Evolutionary conservation across 2,329 filamentous ascomycete species (phyloP), one percentile per base, ranked within the genome.

Genomic region (Calonectria pteridis): DNA sequence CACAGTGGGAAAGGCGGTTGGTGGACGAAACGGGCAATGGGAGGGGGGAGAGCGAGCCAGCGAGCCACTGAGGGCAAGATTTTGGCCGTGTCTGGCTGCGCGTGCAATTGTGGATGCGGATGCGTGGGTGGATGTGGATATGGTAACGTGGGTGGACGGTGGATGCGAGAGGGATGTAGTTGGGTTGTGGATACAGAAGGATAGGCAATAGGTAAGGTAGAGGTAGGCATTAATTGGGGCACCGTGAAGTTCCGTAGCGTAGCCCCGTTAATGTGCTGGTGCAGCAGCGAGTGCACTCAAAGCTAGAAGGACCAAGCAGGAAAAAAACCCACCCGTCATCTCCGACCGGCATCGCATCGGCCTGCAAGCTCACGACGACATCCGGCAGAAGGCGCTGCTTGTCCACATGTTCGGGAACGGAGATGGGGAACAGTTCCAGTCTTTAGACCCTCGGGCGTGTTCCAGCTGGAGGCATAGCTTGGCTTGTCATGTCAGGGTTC

Each of bases 261-360:
- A 28, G 59, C 59, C 59, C 59, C 59, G 26, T 63, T 43, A 46
- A 43, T 13, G 59, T 63, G 37, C 59, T 46, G 59, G 59, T 63
- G 59, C 37, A 63, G 59, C 35, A 63, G 73, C 72, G 49, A 46
- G 59, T 63, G 46, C 64, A 55, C 64, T 55, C 43, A 37, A 49
- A 65, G 62, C 43, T 58, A 26, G 58, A 63, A 63, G 23, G 23
- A 28, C 23, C 18, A 31, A 31, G 26, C 23, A 53, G 13, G 23
- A 43, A 46, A 46, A 33, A 53, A 63, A 63, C 55, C 75, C 78
- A 78, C 73, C 59, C 76, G 73, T 79, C 77, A 77, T 78, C 73
- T 79, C 78, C 77, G 78, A 78, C 72, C 59, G 73, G 69, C 69
- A 79, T 74, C 72, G 75, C 69, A 59, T 69, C 72, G 72, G 70